Evolutionary conservation across 768 basidiomycete species (phyloP).

Genomic region (Leccinum incarnatum): DNA sequence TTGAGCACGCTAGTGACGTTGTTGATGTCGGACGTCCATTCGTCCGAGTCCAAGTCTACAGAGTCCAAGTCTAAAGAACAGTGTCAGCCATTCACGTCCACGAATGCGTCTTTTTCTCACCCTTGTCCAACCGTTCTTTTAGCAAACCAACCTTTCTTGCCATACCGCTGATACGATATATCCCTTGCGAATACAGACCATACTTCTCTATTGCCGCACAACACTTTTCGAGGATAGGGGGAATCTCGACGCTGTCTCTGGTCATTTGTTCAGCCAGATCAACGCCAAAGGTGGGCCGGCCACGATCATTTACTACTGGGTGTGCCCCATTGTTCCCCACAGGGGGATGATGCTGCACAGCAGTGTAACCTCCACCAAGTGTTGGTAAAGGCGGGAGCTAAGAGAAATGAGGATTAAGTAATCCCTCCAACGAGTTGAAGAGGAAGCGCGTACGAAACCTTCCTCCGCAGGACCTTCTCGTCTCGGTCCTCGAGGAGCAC

Average conservation of each 20-base stretch:
- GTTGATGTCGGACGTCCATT: constrained; percentile 94
- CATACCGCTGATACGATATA: constrained; percentile 92
- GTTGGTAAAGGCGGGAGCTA: constrained; percentile 65
- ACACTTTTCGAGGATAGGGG: constrained; percentile 83
- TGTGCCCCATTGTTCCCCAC: constrained; percentile 29
- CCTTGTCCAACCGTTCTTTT: constrained; percentile 82
- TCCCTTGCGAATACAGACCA: constrained; percentile 80
- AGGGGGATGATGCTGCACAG: constrained; percentile 24
- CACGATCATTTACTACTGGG: constrained; percentile 49
- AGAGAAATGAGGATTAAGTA: constrained; percentile 5
- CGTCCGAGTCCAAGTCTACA: constrained; percentile 82
- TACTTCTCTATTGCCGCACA: constrained; percentile 89
- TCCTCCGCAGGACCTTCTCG: constrained; percentile 89
- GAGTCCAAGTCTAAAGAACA: constrained; percentile 68
- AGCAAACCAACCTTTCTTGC: constrained; percentile 82
- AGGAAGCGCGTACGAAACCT: constrained; percentile 74
- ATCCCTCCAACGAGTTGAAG: constrained; percentile 1
- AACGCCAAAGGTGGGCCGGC: constrained; percentile 12
- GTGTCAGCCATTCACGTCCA: constrained; percentile 21
- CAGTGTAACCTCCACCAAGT: constrained; percentile 31
- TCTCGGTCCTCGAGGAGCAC: constrained; percentile 65
- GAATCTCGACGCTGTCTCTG: constrained; percentile 89
- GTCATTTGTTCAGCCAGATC: constrained; percentile 91
- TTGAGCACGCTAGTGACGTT: constrained; percentile 94
- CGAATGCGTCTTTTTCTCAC: constrained; percentile 37